Evolutionary conservation across 2,329 filamentous ascomycete species (phyloP).

Genomic region (Talaromyces piceae): DNA sequence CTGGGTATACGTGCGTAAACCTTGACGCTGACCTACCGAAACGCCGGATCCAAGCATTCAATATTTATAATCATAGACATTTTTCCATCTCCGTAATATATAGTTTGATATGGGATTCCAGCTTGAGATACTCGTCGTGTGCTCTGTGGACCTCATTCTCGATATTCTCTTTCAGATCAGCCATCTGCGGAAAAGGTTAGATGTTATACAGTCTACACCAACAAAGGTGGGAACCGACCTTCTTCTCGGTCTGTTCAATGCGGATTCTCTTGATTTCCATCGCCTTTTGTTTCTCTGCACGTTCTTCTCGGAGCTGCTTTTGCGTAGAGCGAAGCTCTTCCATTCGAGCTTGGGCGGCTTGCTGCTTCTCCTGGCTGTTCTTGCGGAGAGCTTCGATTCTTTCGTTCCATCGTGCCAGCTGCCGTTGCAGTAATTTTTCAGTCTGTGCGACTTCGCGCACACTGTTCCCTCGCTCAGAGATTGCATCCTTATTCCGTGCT

Average conservation of each 20-base stretch:
- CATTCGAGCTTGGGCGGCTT: constrained; percentile 78
- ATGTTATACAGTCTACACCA: not conserved
- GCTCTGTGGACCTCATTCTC: constrained; percentile 87
- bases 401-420: constrained; percentile 78
- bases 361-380: constrained; percentile 72
- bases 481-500: constrained; percentile 72
- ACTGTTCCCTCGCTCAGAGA: constrained; percentile 81
- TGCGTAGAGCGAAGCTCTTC: constrained; percentile 78
- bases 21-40: constrained; percentile 25
- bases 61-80: constrained; percentile 50
- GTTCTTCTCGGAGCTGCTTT: constrained; percentile 72
- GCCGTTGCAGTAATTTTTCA: constrained; percentile 73
- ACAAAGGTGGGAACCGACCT: constrained; percentile 51
- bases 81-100: constrained; percentile 99
- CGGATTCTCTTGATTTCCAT: constrained; percentile 87
- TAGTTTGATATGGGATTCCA: constrained; percentile 93
- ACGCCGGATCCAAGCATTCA: constrained; percentile 21
- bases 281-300: constrained; percentile 77
- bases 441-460: constrained; percentile 86
- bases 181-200: constrained; percentile 59
- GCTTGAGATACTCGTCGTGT: constrained; percentile 91
- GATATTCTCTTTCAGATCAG: constrained; percentile 93
- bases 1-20: constrained; percentile 28
- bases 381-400: constrained; percentile 76
- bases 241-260: constrained; percentile 98